Conservation (phyloP, 768 basidiomycete species). For the Boletus tomentosulus region DNA sequence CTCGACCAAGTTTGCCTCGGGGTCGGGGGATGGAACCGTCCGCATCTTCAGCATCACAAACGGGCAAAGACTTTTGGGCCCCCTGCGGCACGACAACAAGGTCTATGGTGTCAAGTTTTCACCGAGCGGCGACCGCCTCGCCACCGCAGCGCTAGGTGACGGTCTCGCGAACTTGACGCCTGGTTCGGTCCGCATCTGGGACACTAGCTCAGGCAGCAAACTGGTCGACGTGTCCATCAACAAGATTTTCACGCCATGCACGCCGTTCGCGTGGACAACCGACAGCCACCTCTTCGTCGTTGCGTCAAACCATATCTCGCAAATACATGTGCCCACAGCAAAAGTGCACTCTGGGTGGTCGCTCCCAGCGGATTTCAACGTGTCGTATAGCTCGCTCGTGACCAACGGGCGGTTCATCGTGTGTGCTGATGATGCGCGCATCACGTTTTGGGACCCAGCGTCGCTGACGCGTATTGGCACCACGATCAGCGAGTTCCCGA, state of each 20-base stretch:
- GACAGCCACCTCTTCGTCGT: conserved; percentile 3
- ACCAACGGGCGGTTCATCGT: background rate
- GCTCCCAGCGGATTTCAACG: background rate
- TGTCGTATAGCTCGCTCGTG: background rate
- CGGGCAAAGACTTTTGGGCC: conserved; percentile 1
- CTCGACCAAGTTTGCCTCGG: conserved; percentile 6
- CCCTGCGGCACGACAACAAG: conserved; percentile 2
- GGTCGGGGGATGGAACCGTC: conserved; percentile 8
- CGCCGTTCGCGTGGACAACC: background rate
- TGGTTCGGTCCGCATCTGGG: conserved; percentile 1
- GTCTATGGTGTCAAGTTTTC: conserved; percentile 8
- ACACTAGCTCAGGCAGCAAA: conserved; percentile 1
- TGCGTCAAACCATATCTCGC: background rate
- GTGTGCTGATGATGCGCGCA: background rate
- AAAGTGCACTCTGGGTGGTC: conserved; percentile 2
- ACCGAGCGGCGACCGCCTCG: background rate
- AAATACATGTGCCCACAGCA: conserved; percentile 1
- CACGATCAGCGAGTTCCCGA: background rate
- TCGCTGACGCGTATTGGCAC: background rate
- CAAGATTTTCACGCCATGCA: conserved; percentile 3
- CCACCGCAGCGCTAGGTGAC: background rate
- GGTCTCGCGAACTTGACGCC: conserved; percentile 1
- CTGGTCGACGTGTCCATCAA: conserved; percentile 3
- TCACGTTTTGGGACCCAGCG: background rate
- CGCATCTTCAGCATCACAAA: conserved; percentile 4